Evolutionary conservation across 352 stramenopile genomes (phyloP).

Genomic region (Pythium dissimile): DNA sequence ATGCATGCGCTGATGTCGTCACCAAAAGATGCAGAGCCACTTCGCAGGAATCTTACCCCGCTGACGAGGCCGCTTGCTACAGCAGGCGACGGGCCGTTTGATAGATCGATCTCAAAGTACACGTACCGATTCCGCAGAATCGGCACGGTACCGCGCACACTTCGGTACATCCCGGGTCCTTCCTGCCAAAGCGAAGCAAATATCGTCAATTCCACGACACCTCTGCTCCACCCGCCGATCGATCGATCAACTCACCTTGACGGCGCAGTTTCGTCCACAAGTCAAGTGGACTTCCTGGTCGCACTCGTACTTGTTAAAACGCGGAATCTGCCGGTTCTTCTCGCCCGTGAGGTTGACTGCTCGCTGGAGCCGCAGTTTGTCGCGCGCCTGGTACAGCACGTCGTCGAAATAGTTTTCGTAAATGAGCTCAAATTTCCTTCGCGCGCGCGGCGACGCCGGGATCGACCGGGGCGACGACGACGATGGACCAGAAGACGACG

Average conservation of each 20-base stretch:
- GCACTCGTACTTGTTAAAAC: slow-evolving; percentile 79
- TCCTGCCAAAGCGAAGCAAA: slow-evolving; percentile 19
- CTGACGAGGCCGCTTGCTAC: slow-evolving; percentile 13
- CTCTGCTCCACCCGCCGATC: no score
- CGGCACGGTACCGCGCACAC: slow-evolving; percentile 59
- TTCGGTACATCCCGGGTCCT: slow-evolving; percentile 72
- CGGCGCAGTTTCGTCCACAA: slow-evolving; percentile 77
- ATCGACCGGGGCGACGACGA: slow-evolving; percentile 81
- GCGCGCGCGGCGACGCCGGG: slow-evolving; percentile 66
- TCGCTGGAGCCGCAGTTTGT: slow-evolving; percentile 70
- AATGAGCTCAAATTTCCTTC: slow-evolving; percentile 67
- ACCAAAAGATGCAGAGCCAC: neutral
- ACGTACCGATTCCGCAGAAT: slow-evolving; percentile 66
- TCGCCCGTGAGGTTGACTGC: slow-evolving; percentile 65
- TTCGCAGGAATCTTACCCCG: neutral
- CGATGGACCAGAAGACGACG: slow-evolving; percentile 16
- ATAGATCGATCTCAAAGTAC: slow-evolving; percentile 85
- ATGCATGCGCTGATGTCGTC: slow-evolving; percentile 75
- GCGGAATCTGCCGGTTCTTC: slow-evolving; percentile 49
- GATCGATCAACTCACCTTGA: slow-evolving; percentile 73
- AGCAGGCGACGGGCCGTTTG: slow-evolving; percentile 40
- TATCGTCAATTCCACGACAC: neutral
- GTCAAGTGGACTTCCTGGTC: slow-evolving; percentile 85
- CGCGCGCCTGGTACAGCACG: slow-evolving; percentile 76
- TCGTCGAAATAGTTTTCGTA: slow-evolving; percentile 86